Conservation (phyloP, 768 basidiomycete species). For the Artomyces pyxidatus region DNA sequence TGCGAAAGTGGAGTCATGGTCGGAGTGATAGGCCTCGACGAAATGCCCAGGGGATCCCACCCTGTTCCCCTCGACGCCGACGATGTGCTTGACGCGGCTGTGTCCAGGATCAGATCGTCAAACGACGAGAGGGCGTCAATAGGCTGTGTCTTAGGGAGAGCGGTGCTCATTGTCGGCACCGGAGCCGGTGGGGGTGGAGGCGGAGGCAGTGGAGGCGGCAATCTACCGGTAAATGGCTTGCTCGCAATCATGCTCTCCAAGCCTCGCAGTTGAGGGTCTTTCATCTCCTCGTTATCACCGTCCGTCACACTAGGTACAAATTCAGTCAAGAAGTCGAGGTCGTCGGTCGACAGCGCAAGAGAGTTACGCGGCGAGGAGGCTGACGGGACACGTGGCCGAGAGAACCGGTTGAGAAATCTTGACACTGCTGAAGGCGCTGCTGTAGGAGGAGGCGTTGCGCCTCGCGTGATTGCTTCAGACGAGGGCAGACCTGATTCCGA, state of each 20-base stretch:
- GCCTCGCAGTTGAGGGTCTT: slow-evolving; percentile 27
- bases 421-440: slow-evolving; percentile 60
- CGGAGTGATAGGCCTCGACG: too few relatives aligned
- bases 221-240: slow-evolving; percentile 23
- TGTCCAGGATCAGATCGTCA: too few relatives aligned
- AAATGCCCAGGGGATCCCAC: too few relatives aligned
- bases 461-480: slow-evolving; percentile 17
- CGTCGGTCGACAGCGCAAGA: slow-evolving; percentile 67
- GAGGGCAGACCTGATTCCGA: slow-evolving; percentile 4
- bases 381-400: slow-evolving; percentile 36
- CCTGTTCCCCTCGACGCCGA: too few relatives aligned
- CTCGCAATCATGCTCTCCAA: slow-evolving; percentile 36
- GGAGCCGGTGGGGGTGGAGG: neutral
- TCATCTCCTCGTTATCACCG: slow-evolving; percentile 27
- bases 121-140: neutral
- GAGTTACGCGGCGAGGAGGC: slow-evolving; percentile 36
- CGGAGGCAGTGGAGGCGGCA: slow-evolving; percentile 10
- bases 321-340: slow-evolving; percentile 75
- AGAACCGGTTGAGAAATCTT: slow-evolving; percentile 74
- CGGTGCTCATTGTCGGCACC: neutral
- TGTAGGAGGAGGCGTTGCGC: slow-evolving; percentile 11
- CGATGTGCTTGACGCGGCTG: too few relatives aligned
- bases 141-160: neutral
- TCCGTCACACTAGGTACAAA: slow-evolving; percentile 48
- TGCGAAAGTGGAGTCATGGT: too few relatives aligned